A percentile compares a stretch with the other conserved stretches of the same genome.
Evolutionary conservation across 257 asterid species (phyloP).

Genomic region (Nicotiana undulata): DNA sequence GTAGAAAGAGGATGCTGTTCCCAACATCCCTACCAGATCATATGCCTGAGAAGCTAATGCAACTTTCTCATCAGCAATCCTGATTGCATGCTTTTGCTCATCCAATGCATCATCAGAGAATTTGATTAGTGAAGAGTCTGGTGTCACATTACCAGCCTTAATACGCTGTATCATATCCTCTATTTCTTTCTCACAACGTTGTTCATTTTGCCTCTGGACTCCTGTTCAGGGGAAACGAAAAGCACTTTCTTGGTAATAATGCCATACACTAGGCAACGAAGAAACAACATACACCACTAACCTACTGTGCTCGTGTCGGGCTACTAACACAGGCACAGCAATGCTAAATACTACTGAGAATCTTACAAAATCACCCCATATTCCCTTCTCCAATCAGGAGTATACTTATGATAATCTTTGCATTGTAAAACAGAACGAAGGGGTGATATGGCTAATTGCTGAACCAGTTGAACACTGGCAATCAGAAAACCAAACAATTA

Average conservation of each 20-base stretch:
- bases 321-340: neutral
- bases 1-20: neutral
- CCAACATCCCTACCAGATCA: slow-evolving; percentile 60
- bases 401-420: neutral
- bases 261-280: neutral
- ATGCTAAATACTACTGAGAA: neutral
- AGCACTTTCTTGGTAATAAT: slow-evolving; percentile 6
- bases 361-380: neutral
- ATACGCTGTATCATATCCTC: slow-evolving; percentile 78
- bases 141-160: slow-evolving; percentile 64
- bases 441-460: neutral
- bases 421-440: neutral
- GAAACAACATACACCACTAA: neutral
- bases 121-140: slow-evolving; percentile 67
- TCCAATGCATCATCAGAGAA: slow-evolving; percentile 87
- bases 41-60: slow-evolving; percentile 83
- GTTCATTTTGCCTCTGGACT: slow-evolving; percentile 83
- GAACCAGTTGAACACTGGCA: neutral
- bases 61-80: slow-evolving; percentile 97
- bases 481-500: neutral
- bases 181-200: slow-evolving; percentile 77
- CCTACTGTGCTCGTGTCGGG: neutral
- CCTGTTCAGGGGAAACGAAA: slow-evolving; percentile 34
- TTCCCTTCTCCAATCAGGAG: neutral
- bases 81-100: slow-evolving; percentile 92